A percentile compares a stretch with the other conserved stretches of the same genome.
phyloP scores from a whole-genome alignment of 306 rosid genomes.

The Prunus armeniaca region DNA sequence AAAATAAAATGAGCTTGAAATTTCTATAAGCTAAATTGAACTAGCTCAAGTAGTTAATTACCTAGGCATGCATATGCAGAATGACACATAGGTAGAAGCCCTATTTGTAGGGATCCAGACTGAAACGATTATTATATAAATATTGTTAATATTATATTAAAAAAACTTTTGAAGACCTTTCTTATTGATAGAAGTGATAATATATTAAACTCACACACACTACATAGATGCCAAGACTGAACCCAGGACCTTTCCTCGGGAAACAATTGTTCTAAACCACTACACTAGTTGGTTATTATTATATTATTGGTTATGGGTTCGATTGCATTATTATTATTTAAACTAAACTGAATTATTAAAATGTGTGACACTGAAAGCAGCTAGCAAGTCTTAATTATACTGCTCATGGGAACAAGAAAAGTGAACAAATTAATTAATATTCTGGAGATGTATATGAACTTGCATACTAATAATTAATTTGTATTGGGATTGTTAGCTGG shows the following conservation, averaged over 20 bases:
- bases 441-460: background rate
- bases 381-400: slow-evolving; percentile 19
- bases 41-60: slow-evolving; percentile 11
- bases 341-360: slow-evolving; percentile 8
- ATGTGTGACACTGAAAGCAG: slow-evolving; percentile 18
- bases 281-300: too few relatives aligned
- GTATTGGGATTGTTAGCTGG: slow-evolving; percentile 72
- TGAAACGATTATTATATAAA: slow-evolving; percentile 1
- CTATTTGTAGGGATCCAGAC: slow-evolving; percentile 48
- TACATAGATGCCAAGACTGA: too few relatives aligned
- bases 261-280: too few relatives aligned
- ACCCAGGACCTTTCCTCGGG: fast-evolving
- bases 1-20: background rate
- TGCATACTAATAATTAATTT: background rate
- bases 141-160: background rate
- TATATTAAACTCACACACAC: too few relatives aligned
- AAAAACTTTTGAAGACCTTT: too few relatives aligned
- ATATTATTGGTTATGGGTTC: slow-evolving; percentile 28
- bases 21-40: background rate
- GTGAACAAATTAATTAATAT: background rate
- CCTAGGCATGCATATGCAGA: slow-evolving; percentile 17
- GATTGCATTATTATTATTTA: slow-evolving; percentile 6
- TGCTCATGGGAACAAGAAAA: slow-evolving; percentile 10
- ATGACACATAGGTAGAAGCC: slow-evolving; percentile 17
- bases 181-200: too few relatives aligned